Conservation (phyloP, 768 basidiomycete genomes). For the Lactifluus piperatus region DNA sequence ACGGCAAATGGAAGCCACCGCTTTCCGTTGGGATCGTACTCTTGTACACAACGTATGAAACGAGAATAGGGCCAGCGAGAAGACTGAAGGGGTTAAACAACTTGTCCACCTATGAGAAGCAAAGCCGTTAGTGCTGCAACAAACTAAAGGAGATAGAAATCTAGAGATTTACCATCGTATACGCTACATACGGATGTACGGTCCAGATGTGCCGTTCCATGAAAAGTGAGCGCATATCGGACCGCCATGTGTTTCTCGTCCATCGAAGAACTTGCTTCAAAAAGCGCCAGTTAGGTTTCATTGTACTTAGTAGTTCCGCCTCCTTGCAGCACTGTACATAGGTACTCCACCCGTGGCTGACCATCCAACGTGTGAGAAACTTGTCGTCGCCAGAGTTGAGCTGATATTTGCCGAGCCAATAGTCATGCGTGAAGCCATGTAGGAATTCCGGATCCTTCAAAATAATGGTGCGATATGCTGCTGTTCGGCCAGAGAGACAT, state of each 20-base stretch:
- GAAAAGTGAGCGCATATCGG: slow-evolving; percentile 80
- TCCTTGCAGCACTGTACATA: slow-evolving; percentile 84
- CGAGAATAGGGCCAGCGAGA: slow-evolving; percentile 74
- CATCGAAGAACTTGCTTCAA: slow-evolving; percentile 88
- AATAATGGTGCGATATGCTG: slow-evolving; percentile 89
- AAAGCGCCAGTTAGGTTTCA: slow-evolving; percentile 97
- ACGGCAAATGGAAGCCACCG: slow-evolving; percentile 76
- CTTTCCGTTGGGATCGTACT: slow-evolving; percentile 54
- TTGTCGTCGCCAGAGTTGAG: slow-evolving; percentile 93
- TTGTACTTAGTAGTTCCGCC: slow-evolving; percentile 81
- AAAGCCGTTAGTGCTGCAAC: slow-evolving; percentile 7
- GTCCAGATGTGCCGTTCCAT: slow-evolving; percentile 87
- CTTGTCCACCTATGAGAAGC: slow-evolving; percentile 59
- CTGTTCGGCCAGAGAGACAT: slow-evolving; percentile 87
- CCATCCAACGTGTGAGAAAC: slow-evolving; percentile 95
- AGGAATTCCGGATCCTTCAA: slow-evolving; percentile 92
- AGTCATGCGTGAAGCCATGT: slow-evolving; percentile 89
- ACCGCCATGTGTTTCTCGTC: slow-evolving; percentile 93
- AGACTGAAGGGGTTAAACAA: slow-evolving; percentile 82
- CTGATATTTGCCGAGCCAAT: slow-evolving; percentile 90
- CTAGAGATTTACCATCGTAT: slow-evolving; percentile 65
- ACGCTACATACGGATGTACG: slow-evolving; percentile 69
- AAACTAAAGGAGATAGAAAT: background rate
- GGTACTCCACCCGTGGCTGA: slow-evolving; percentile 91
- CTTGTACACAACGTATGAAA: slow-evolving; percentile 70